Base-by-base conservation (phyloP, 331 rosid genomes). In the Quercus lobata region DNA sequence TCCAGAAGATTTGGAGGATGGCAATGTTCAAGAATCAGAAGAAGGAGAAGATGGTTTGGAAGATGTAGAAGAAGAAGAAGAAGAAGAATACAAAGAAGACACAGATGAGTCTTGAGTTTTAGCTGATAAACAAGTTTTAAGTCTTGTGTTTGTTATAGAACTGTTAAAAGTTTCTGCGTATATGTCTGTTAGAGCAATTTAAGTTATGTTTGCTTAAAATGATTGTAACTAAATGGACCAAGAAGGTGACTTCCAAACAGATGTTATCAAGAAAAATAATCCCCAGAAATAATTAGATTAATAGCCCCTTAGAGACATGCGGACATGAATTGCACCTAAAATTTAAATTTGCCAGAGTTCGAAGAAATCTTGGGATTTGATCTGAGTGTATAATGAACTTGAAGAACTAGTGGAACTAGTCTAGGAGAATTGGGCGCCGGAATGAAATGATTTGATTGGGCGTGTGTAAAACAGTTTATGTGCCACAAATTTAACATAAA, bases 81-180 rank as follows among this genome's bases (percentile, higher is more conserved):
- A 83, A 49, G 86, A 86, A 61, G 85, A 84, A 56, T 82, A 92
- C 84, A 78, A 72, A 66, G 92, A 86, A 76, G 92, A 94, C 79
- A 25, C 79, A 25, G 87, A 89, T 4, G 91, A 88, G 77, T 80
- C 89, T 5, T 5, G 90, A 87, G 72, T 89, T 86, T 65, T 88
- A 70, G 61, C 34, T 58, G 52, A 73, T 29, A 53, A 3, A 41
- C 5, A 25, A 30, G 58, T 24, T 17, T 34, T 14, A 25, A 16
- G 21, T n/a, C 37, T 11, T 73, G 16, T 22, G 27, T 52, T 71
- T 78, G 66, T 41, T 17, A 79, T 70, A 73, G 80, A 77, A 57
- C 14, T 21, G 72, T 62, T 29, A 44, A 69, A 75, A 35, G 54
- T 27, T 56, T 55, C 53, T 78, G 30, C 22, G 37, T 49, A 22